Base-by-base conservation (phyloP, 371 early-diverging fungal genomes). In the Apophysomyces variabilis region DNA sequence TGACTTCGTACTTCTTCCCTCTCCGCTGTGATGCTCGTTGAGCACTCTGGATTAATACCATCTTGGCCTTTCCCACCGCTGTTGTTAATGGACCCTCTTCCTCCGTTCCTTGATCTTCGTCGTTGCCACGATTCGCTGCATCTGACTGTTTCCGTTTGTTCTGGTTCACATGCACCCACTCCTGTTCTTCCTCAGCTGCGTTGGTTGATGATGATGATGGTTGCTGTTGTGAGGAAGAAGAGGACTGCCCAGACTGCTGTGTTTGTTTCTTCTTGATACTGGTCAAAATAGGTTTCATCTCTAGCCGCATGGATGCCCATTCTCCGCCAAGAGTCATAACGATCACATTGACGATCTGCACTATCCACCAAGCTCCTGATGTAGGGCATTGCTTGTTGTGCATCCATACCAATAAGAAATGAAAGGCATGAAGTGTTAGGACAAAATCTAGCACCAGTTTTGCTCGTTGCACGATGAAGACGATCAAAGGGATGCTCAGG, bases 361-460 rank as follows among this genome's bases (percentile, higher is more conserved):
- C 65, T 32, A 87, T 47, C 93, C 93, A 93, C 93, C 93, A 94
- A 7, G 88, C 66, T 7, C 87, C 70, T 36, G 83, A 70, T 7
- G 78, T 78, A 0, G 94, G 93, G 21, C 92, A 54, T 39, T 79
- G 80, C 4, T 80, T 77, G 37, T 83, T 84, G 67, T 91, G 89
- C 2, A 86, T 71, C 56, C 83, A 84, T 1, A 87, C 84, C 67
- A 87, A 68, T 21, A 90, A 0, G 14, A 92, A 70, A 67, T 95
- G 94, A 60, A 92, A 79, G 38, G 81, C 67, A 67, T 92, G 87
- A 8, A 93, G 79, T 0, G 95, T 95, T 56, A 88, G 58, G 13
- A 91, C 87, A 75, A 91, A 95, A 73, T 95, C 95, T 37, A 93
- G 86, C 16, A 93, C 91, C 12, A 89, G 89, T 59, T 82, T 83